These are phyloP conservation scores for Passiflora organensis DNA, from an alignment of 345 rosid species.

Conservation along the genomic window DNA sequence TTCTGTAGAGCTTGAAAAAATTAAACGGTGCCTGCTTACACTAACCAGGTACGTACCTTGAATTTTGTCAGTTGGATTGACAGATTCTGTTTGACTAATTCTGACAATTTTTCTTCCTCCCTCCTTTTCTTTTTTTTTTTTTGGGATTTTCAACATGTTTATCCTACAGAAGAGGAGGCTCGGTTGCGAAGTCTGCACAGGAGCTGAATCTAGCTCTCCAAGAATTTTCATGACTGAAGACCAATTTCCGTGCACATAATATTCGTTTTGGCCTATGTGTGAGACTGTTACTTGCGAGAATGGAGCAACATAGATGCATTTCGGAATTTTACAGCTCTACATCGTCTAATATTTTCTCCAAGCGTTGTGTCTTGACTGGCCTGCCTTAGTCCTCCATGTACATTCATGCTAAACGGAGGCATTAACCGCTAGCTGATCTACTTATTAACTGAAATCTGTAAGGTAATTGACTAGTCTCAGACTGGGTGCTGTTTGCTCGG, in stretches of 20 bases:
- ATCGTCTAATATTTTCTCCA: background rate
- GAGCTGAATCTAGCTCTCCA: constrained; percentile 81
- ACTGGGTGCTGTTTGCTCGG: background rate
- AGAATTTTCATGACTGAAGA: constrained; percentile 46
- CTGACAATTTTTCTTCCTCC: background rate
- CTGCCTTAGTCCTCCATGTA: constrained; percentile 20
- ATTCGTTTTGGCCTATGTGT: constrained; percentile 17
- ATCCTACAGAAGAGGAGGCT: constrained; percentile 73
- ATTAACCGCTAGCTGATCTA: constrained; percentile 23
- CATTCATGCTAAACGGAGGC: constrained; percentile 25
- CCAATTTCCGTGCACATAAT: constrained; percentile 10
- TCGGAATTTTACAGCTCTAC: constrained; percentile 6
- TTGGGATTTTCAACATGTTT: background rate
- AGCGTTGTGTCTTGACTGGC: constrained; percentile 5
- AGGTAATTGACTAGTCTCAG: background rate
- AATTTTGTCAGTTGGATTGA: constrained; percentile 8
- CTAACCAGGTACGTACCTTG: constrained; percentile 32
- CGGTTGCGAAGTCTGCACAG: constrained; percentile 74
- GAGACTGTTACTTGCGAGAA: constrained; percentile 1
- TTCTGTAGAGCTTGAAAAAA: constrained; percentile 85
- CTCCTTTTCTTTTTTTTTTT: background rate
- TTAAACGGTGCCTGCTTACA: constrained; percentile 53
- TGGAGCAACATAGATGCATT: constrained; percentile 11
- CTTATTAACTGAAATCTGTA: constrained; percentile 19
- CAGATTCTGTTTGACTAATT: background rate